Percentiles rank a stretch among this genome's conserved stretches.
These are phyloP conservation scores for Nasturtium officinale DNA, from an alignment of 345 rosid genomes.

Conservation along the genomic window DNA sequence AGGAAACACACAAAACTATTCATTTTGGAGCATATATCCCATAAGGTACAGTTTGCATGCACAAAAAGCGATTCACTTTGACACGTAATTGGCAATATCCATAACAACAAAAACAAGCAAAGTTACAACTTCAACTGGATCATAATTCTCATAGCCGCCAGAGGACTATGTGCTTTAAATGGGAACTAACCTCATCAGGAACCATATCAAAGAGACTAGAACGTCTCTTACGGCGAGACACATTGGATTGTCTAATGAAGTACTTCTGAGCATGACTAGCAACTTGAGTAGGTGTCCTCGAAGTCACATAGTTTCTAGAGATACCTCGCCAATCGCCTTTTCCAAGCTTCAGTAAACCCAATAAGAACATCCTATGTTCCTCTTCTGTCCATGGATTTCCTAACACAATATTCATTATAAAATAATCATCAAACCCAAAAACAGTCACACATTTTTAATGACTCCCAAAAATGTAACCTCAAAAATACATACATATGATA, in stretches of 20 bases:
- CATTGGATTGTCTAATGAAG: conserved; percentile 77
- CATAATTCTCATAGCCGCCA: neutral
- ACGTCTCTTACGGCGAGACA: conserved; percentile 86
- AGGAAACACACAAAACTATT: neutral
- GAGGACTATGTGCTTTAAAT: neutral
- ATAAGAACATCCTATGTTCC: conserved; percentile 85
- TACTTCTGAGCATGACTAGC: conserved; percentile 97
- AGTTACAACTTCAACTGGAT: neutral
- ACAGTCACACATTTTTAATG: neutral
- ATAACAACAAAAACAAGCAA: too few relatives aligned
- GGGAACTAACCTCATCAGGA: conserved; percentile 64
- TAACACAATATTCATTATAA: conserved; percentile 22
- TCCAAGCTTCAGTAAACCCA: conserved; percentile 84
- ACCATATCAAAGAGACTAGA: conserved; percentile 92
- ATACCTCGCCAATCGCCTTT: conserved; percentile 99
- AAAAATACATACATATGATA: neutral
- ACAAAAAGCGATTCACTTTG: neutral
- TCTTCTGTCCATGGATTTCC: conserved; percentile 96
- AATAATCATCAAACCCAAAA: neutral
- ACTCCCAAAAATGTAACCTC: neutral
- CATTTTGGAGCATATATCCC: neutral
- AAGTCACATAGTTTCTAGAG: conserved; percentile 73
- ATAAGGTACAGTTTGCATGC: neutral
- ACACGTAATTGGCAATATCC: neutral
- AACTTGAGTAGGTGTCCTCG: conserved; percentile 93